These are phyloP conservation scores for Paecilomyces sp. DNA, from an alignment of 2,329 filamentous ascomycete species.

Conservation along the genomic window DNA sequence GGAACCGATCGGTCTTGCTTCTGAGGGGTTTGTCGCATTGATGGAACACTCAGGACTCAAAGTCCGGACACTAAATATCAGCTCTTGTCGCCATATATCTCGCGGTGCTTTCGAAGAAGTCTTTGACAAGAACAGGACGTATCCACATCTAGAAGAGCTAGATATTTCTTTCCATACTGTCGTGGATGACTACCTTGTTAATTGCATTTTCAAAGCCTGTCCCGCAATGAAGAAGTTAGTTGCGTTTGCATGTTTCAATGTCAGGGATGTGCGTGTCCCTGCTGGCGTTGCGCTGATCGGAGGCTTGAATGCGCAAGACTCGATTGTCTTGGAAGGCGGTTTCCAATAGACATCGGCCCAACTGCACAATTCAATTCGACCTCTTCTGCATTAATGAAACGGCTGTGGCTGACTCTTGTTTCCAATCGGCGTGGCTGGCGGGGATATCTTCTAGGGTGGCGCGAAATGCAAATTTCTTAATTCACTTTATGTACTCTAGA, in stretches of 20 bases:
- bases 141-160: slow-evolving; percentile 62
- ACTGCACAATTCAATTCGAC: neutral
- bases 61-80: slow-evolving; percentile 65
- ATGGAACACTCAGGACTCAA: slow-evolving; percentile 72
- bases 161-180: slow-evolving; percentile 63
- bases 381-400: neutral
- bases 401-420: neutral
- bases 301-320: slow-evolving; percentile 50
- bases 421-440: neutral
- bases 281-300: slow-evolving; percentile 54
- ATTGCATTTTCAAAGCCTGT: slow-evolving; percentile 39
- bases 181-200: slow-evolving; percentile 39
- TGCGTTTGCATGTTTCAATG: slow-evolving; percentile 57
- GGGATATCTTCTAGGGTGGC: neutral
- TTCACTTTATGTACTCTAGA: neutral
- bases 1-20: slow-evolving; percentile 64
- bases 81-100: slow-evolving; percentile 76
- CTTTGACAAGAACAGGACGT: slow-evolving; percentile 57
- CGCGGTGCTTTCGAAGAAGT: slow-evolving; percentile 64
- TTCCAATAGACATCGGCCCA: neutral
- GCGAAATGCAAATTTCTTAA: neutral
- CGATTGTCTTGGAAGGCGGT: slow-evolving; percentile 35
- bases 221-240: slow-evolving; percentile 48
- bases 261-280: slow-evolving; percentile 50
- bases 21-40: slow-evolving; percentile 66